Conservation (phyloP, 2,329 filamentous ascomycete species). For the Aschersonia sp. region DNA sequence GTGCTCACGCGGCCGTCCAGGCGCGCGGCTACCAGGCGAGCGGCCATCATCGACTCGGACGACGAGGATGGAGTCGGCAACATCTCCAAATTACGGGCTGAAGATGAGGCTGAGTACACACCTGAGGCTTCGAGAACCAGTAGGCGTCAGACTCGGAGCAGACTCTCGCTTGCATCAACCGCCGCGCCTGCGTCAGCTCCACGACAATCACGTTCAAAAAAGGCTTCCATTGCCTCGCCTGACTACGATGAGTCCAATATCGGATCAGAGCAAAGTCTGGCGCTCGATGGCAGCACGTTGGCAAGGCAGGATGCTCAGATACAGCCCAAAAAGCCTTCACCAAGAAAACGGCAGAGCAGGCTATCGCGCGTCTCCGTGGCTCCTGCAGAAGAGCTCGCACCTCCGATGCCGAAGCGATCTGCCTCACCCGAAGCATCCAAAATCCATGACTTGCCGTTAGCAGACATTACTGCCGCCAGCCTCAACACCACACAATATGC, state of each 20-base stretch:
- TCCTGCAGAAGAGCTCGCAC: conserved; percentile 23
- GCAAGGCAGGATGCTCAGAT: conserved; percentile 17
- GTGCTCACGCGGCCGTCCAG: conserved; percentile 22
- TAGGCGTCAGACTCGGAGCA: conserved; percentile 31
- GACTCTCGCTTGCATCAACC: conserved; percentile 25
- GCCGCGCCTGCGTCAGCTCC: conserved; percentile 32
- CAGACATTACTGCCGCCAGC: conserved; percentile 56
- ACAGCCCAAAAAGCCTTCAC: conserved; percentile 27
- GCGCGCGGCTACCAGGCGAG: conserved; percentile 45
- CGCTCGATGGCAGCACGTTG: conserved; percentile 18
- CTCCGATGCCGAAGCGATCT: conserved; percentile 35
- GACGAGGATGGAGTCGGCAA: conserved; percentile 54
- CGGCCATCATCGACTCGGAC: conserved; percentile 65
- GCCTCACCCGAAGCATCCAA: conserved; percentile 40
- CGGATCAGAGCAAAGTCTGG: conserved; percentile 15
- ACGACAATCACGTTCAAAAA: conserved; percentile 25
- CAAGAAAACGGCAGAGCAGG: conserved; percentile 54
- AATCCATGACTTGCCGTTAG: conserved; percentile 42
- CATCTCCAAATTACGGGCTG: conserved; percentile 35
- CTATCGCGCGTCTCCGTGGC: conserved; percentile 13
- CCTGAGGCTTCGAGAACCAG: conserved; percentile 50
- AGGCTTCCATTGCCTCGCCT: conserved; percentile 7
- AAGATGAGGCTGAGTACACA: conserved; percentile 64
- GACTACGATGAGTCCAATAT: conserved; percentile 10
- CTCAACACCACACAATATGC: conserved; percentile 31